Base-by-base conservation (phyloP, 371 early-diverging fungal species). In the Syncephalis plumigaleata region DNA sequence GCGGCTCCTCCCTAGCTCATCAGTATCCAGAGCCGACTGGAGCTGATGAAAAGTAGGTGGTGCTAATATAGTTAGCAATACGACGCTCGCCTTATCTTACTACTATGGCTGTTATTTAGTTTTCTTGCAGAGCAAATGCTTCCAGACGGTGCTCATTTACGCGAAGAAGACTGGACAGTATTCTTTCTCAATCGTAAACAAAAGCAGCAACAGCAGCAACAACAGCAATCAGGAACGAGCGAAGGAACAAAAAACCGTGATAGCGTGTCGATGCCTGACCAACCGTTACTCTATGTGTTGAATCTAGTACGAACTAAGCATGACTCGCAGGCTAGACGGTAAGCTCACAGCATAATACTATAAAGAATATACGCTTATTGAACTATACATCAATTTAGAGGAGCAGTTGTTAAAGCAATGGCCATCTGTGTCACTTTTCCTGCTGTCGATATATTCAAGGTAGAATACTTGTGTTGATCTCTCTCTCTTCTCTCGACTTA, bases 121-220 rank as follows among this genome's bases (percentile, higher is more conserved):
- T 65, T 79, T 40, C 65, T 93, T 36, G 91, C 94, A 9, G 94
- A 93, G 48, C 77, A 87, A 43, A 93, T 93, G 92, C 61, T 93
- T 43, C 94, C 94, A 9, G 94, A 93, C 58, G 94, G 94, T 5
- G 87, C 90, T 36, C 92, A 93, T 65, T 62, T 82, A 39, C 73
- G 91, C 36, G 76, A 83, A 36, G 85, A 84, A 54, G 94, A 93
- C 61, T 91, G 91, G 89, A 91, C 91, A n/a, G 76, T 85, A 49
- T 91, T 93, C 55, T 81, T 87, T 48, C 59, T 89, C 22, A 86
- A 87, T 64, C 84, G 80, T 51, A 67, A 66, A 31, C 31, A 31
- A 56, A 57, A 16, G 31, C 49, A 16, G 40, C 50, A 36, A 44
- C 20, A 8, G 31, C 21, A 15, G 21, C 18, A 13, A 38, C 11